phyloP scores from a whole-genome alignment of 2,329 filamentous ascomycete genomes.

The Curvularia verruculosa region DNA sequence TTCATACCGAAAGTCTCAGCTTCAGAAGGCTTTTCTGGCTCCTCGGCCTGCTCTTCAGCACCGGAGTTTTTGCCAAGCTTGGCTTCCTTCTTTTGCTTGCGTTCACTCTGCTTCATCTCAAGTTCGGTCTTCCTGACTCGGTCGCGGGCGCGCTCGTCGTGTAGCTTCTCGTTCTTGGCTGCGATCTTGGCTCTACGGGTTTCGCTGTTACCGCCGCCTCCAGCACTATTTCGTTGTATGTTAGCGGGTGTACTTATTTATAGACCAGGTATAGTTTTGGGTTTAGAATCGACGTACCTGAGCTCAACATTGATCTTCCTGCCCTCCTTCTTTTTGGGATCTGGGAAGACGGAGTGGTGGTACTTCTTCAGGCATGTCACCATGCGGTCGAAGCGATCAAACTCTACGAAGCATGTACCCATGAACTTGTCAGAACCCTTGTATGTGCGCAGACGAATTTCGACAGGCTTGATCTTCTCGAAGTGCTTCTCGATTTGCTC shows the following conservation, averaged over 20 bases:
- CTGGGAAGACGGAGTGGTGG: conserved; percentile 80
- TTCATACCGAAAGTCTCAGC: conserved; percentile 44
- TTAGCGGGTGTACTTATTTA: conserved; percentile 20
- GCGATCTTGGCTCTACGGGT: conserved; percentile 76
- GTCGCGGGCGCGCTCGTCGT: conserved; percentile 67
- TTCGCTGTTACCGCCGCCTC: conserved; percentile 81
- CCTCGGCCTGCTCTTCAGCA: conserved; percentile 18
- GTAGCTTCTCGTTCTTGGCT: conserved; percentile 84
- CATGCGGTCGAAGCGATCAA: conserved; percentile 84
- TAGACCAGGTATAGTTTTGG: neutral
- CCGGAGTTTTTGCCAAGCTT: conserved; percentile 31
- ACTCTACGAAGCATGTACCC: conserved; percentile 72
- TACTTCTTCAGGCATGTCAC: conserved; percentile 89
- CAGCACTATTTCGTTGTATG: conserved; percentile 62
- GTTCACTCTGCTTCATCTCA: conserved; percentile 48
- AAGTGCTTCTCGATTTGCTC: conserved; percentile 77
- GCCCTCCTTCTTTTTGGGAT: conserved; percentile 60
- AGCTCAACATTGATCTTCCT: conserved; percentile 92
- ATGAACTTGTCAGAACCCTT: conserved; percentile 48
- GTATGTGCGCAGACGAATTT: conserved; percentile 62
- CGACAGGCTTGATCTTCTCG: conserved; percentile 70
- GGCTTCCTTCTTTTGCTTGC: conserved; percentile 50
- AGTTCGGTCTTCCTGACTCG: conserved; percentile 54
- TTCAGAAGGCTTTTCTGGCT: conserved; percentile 20
- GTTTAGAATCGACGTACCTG: conserved; percentile 61